These are phyloP conservation scores for Trichosporon sp. DNA, from an alignment of 1,284 basidiomycete species.

Conservation along the genomic window DNA sequence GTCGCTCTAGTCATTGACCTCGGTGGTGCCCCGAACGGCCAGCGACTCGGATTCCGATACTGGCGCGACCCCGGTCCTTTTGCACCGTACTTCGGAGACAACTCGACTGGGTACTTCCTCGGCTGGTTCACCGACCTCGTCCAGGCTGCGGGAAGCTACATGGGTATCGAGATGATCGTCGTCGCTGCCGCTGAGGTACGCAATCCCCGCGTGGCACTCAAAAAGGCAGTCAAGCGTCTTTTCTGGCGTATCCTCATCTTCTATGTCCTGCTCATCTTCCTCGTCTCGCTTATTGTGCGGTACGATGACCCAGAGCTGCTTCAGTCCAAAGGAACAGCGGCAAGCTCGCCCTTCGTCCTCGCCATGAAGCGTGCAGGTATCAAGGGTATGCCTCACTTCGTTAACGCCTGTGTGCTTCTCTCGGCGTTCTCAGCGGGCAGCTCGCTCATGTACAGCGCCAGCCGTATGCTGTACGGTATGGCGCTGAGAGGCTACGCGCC, in stretches of 20 bases:
- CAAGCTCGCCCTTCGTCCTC: slow-evolving; percentile 60
- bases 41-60: slow-evolving; percentile 49
- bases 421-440: slow-evolving; percentile 83
- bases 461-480: slow-evolving; percentile 72
- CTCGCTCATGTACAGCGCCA: slow-evolving; percentile 74
- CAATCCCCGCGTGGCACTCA: slow-evolving; percentile 24
- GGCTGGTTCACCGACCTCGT: slow-evolving; percentile 32
- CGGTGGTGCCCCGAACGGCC: slow-evolving; percentile 35
- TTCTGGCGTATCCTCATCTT: slow-evolving; percentile 62
- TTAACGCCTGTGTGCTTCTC: slow-evolving; percentile 76
- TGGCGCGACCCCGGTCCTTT: slow-evolving; percentile 59
- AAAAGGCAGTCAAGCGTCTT: slow-evolving; percentile 51
- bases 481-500: slow-evolving; percentile 73
- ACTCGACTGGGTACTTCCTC: slow-evolving; percentile 24
- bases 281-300: slow-evolving; percentile 69
- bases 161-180: slow-evolving; percentile 29
- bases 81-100: slow-evolving; percentile 2
- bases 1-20: slow-evolving; percentile 57
- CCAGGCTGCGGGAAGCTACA: slow-evolving; percentile 27
- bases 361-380: slow-evolving; percentile 66
- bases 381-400: slow-evolving; percentile 63
- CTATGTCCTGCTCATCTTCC: slow-evolving; percentile 54
- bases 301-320: slow-evolving; percentile 58
- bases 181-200: slow-evolving; percentile 29
- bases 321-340: slow-evolving; percentile 57